These are phyloP conservation scores for Hygrophoropsis aurantiaca DNA, from an alignment of 768 basidiomycete genomes.

Conservation along the genomic window DNA sequence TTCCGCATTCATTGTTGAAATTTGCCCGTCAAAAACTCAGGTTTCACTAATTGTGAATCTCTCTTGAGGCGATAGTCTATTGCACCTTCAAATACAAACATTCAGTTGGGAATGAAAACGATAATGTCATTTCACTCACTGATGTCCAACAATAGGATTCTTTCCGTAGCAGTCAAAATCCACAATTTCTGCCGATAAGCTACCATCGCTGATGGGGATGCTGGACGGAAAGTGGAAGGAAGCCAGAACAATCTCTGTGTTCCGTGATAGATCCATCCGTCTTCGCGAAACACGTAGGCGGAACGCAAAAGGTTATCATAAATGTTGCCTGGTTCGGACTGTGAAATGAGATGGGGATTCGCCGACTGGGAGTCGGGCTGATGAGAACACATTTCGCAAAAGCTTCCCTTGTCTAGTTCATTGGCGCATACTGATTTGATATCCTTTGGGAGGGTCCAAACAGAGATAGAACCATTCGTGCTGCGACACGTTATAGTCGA, in stretches of 20 bases:
- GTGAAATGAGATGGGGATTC: slow-evolving; percentile 6
- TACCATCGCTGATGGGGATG: background rate
- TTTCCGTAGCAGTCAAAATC: too few species aligned
- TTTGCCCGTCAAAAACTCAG: too few species aligned
- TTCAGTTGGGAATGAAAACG: too few species aligned
- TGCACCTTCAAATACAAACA: too few species aligned
- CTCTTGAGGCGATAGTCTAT: too few species aligned
- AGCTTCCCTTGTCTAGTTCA: background rate
- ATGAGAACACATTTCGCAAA: background rate
- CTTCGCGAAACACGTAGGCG: slow-evolving; percentile 4
- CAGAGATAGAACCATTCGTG: slow-evolving; percentile 7
- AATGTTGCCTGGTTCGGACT: background rate
- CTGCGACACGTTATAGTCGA: slow-evolving; percentile 9
- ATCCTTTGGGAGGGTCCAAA: slow-evolving; percentile 6
- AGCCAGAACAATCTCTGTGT: slow-evolving; percentile 12
- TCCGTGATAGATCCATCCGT: slow-evolving; percentile 11
- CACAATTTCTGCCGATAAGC: too few species aligned
- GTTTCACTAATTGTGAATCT: too few species aligned
- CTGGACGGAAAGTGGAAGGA: slow-evolving; percentile 10
- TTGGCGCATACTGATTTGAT: background rate
- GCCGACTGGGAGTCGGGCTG: background rate
- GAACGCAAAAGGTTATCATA: slow-evolving; percentile 8
- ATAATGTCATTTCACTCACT: too few species aligned
- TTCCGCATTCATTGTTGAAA: too few species aligned
- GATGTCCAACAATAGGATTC: too few species aligned